These are phyloP conservation scores for Phanerodontia chrysosporium DNA, from an alignment of 768 basidiomycete genomes.

Conservation along the genomic window DNA sequence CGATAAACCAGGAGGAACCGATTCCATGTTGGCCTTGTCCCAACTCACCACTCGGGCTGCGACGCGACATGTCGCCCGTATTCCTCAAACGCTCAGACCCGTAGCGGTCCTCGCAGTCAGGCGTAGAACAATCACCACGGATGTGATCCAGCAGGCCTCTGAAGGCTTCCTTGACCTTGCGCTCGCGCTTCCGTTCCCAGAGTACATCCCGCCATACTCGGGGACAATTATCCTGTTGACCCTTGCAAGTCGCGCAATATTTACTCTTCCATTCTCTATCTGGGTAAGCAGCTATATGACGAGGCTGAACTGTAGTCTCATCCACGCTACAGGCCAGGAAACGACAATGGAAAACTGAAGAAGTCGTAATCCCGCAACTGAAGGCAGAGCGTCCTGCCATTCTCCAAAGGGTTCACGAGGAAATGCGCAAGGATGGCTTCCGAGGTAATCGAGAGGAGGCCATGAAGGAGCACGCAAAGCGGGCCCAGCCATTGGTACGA, in stretches of 20 bases:
- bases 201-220: constrained; percentile 66
- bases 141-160: constrained; percentile 21
- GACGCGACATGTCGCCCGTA: background rate
- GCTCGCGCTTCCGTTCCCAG: constrained; percentile 66
- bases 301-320: background rate
- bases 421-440: constrained; percentile 56
- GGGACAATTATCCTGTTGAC: constrained; percentile 72
- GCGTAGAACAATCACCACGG: constrained; percentile 19
- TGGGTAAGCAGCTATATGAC: constrained; percentile 50
- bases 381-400: constrained; percentile 42
- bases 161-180: constrained; percentile 77
- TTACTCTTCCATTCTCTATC: constrained; percentile 67
- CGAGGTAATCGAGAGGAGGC: constrained; percentile 52
- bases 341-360: constrained; percentile 56
- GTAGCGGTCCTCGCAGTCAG: background rate
- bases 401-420: constrained; percentile 29
- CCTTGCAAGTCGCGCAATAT: constrained; percentile 49
- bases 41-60: constrained; percentile 1
- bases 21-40: constrained; percentile 6
- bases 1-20: background rate
- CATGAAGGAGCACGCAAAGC: constrained; percentile 42
- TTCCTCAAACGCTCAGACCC: background rate
- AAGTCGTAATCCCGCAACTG: constrained; percentile 55
- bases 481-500: constrained; percentile 46
- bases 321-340: constrained; percentile 46